Base-by-base conservation (phyloP, 129 eudicot genomes). In the Daucus carota region DNA sequence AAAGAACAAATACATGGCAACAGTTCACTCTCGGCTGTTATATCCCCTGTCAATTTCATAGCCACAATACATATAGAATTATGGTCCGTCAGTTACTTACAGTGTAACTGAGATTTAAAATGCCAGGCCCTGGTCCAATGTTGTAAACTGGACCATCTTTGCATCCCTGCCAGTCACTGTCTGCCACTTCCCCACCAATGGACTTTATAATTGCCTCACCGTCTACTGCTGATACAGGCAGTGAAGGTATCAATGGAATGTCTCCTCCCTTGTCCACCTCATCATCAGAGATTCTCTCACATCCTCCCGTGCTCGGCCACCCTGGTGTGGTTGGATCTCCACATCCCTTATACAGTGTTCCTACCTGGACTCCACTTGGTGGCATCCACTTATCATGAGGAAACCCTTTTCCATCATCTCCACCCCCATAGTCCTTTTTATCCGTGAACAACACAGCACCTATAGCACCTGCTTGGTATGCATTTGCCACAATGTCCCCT, bases 271-370 rank as follows among this genome's bases (percentile, higher is more conserved):
- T 77, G 81, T 92, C 91, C 47, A 88, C 93, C 69, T 88, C 92
- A 34, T 85, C 88, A 22, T 82, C 75, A 0, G 93, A 71, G 45
- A 88, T 69, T 78, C 98, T 90, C 83, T 92, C 96, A 75, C 98
- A 88, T 36, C 73, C 92, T 10, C 74, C 81, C 3, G 69, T 66
- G 72, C 98, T 90, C 8, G 96, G 77, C 98, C 98, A 92, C 40
- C 94, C 98, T 0, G 96, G 96, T 1, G 98, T 92, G 3, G 96
- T 83, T 0, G 98, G 98, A 73, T 92, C 97, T 26, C 96, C 98
- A 0, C 73, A 83, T 45, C 93, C 93, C 20, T 80, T 88, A 65
- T 75, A 92, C 70, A 92, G 90, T 8, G 97, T 8, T 24, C 96
- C 98, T 79, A 92, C 94, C 86, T 92, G 98, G 13, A 90, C 94